Percentiles rank a stretch among this genome's conserved stretches.
These are phyloP conservation scores for Eucalyptus erythrocorys DNA, from an alignment of 345 rosid genomes.

Conservation along the genomic window DNA sequence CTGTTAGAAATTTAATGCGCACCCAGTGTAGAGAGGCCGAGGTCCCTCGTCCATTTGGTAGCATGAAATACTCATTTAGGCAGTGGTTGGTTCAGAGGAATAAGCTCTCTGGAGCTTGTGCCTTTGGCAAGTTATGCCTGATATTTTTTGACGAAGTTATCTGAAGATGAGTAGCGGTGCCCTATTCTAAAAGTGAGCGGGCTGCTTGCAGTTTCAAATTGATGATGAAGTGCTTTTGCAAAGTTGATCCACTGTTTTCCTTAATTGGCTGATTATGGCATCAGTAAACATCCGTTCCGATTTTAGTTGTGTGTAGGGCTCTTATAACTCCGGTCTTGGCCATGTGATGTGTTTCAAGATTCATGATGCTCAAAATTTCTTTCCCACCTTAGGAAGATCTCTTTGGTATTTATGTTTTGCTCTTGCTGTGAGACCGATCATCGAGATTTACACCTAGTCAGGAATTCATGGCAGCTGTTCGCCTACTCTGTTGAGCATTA, in stretches of 20 bases:
- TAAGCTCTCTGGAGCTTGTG: background rate
- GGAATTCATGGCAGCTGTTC: background rate
- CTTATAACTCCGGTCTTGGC: background rate
- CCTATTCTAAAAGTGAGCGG: background rate
- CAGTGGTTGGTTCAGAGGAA: background rate
- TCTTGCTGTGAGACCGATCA: background rate
- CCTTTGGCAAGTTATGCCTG: background rate
- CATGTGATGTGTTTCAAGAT: background rate
- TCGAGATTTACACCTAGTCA: background rate
- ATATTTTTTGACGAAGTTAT: background rate
- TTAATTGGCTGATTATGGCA: background rate
- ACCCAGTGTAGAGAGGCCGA: background rate
- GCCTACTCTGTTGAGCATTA: background rate
- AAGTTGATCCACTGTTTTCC: background rate
- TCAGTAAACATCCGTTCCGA: background rate
- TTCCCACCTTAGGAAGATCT: background rate
- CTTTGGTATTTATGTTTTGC: background rate
- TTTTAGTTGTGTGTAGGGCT: background rate
- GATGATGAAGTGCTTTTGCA: background rate
- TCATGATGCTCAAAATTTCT: background rate
- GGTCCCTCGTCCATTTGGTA: background rate
- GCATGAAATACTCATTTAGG: background rate
- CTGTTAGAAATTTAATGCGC: background rate
- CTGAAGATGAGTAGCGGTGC: background rate
- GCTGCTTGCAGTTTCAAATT: background rate